Conservation (phyloP, 345 rosid species). For the Ceriops decandra region DNA sequence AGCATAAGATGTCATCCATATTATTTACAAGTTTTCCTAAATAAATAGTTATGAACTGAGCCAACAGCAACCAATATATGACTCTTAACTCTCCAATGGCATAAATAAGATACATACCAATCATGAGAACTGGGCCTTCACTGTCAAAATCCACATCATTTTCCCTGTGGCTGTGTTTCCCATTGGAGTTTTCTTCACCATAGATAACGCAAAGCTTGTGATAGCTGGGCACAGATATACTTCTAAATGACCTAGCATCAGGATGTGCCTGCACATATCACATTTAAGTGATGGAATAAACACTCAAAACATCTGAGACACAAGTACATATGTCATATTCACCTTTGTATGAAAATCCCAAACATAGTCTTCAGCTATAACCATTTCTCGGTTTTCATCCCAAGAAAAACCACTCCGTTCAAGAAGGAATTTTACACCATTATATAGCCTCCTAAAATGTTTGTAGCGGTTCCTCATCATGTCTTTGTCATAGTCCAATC, state of each 20-base stretch:
- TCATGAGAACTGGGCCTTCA: constrained; percentile 19
- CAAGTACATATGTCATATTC: constrained; percentile 8
- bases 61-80: constrained; percentile 1
- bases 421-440: constrained; percentile 28
- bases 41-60: no score
- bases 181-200: constrained; percentile 37
- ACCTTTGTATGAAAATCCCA: constrained; percentile 44
- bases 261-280: constrained; percentile 36
- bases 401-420: constrained; percentile 40
- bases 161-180: constrained; percentile 19
- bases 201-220: constrained; percentile 47
- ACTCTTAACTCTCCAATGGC: constrained; percentile 12
- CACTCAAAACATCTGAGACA: not conserved
- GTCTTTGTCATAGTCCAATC: constrained; percentile 19
- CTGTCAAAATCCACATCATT: constrained; percentile 15
- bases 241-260: constrained; percentile 31
- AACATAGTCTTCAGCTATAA: constrained; percentile 35
- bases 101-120: constrained; percentile 32
- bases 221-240: constrained; percentile 36
- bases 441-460: constrained; percentile 34
- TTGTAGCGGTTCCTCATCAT: constrained; percentile 25
- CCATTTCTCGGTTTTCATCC: constrained; percentile 42
- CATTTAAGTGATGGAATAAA: constrained; percentile 9
- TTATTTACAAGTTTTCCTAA: no score
- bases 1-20: no score